These are phyloP conservation scores for Straminergon stramineum DNA, from an alignment of 225 moss, liverwort and hornwort species.

Conservation along the genomic window DNA sequence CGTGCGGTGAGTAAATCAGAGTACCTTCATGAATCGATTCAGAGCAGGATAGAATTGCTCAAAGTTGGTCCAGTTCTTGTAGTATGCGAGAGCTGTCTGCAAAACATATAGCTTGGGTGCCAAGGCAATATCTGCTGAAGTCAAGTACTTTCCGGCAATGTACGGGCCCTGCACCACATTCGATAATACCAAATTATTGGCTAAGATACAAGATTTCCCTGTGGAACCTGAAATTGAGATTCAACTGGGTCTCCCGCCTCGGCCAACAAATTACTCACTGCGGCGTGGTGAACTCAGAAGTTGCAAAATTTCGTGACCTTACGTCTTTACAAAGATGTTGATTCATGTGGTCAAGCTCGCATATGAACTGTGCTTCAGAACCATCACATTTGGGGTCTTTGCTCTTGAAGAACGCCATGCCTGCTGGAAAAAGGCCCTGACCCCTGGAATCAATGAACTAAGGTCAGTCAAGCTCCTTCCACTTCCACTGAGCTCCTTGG, in stretches of 20 bases:
- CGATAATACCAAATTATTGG: background rate
- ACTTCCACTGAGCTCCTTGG: background rate
- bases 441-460: constrained; percentile 10
- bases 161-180: constrained; percentile 26
- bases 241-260: background rate
- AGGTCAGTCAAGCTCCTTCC: background rate
- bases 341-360: constrained; percentile 42
- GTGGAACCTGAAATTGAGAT: background rate
- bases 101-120: constrained; percentile 30
- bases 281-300: background rate
- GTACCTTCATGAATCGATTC: constrained; percentile 34
- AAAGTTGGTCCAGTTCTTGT: constrained; percentile 46
- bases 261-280: background rate
- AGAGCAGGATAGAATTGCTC: constrained; percentile 38
- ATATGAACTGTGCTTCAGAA: constrained; percentile 22
- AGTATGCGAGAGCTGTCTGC: constrained; percentile 31
- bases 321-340: constrained; percentile 23
- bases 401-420: constrained; percentile 37
- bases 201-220: background rate
- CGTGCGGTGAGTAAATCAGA: background rate
- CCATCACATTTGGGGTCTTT: constrained; percentile 25
- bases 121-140: constrained; percentile 33
- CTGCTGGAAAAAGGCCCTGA: constrained; percentile 13
- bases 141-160: constrained; percentile 26
- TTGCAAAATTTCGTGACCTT: background rate